Conservation (phyloP, 805 yeast genomes). For the Jamesozyma jinghongensis region DNA sequence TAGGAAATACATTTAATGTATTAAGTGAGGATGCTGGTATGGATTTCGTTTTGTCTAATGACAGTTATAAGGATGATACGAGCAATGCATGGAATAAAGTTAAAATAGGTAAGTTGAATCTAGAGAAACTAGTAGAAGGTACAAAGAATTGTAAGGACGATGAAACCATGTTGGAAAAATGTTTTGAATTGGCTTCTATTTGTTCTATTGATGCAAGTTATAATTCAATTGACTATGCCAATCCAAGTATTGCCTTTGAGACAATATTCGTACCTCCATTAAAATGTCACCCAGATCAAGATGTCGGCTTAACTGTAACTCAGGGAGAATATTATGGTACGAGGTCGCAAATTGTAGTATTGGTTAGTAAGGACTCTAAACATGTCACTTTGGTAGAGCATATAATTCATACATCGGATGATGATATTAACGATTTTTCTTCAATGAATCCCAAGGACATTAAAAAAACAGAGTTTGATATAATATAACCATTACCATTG, state of each 20-base stretch:
- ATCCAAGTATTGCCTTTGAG: slow-evolving; percentile 37
- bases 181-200: slow-evolving; percentile 49
- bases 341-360: slow-evolving; percentile 71
- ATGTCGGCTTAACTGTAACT: slow-evolving; percentile 20
- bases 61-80: slow-evolving; percentile 12
- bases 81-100: slow-evolving; percentile 65
- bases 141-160: slow-evolving; percentile 19
- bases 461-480: slow-evolving; percentile 19
- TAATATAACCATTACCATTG: neutral
- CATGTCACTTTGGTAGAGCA: slow-evolving; percentile 52
- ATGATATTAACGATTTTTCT: slow-evolving; percentile 14
- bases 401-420: slow-evolving; percentile 45
- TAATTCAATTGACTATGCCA: slow-evolving; percentile 16
- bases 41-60: slow-evolving; percentile 27
- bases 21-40: slow-evolving; percentile 15
- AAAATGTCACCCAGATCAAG: slow-evolving; percentile 26
- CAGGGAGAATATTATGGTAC: slow-evolving; percentile 71
- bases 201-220: slow-evolving; percentile 31
- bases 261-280: slow-evolving; percentile 71
- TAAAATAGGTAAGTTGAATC: slow-evolving; percentile 39
- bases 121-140: slow-evolving; percentile 29
- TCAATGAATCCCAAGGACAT: slow-evolving; percentile 19
- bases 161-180: slow-evolving; percentile 33
- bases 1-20: slow-evolving; percentile 25
- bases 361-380: slow-evolving; percentile 43